Base-by-base conservation (phyloP, 2,329 filamentous ascomycete species). In the Immersiporthe knoxdaviesiana region DNA sequence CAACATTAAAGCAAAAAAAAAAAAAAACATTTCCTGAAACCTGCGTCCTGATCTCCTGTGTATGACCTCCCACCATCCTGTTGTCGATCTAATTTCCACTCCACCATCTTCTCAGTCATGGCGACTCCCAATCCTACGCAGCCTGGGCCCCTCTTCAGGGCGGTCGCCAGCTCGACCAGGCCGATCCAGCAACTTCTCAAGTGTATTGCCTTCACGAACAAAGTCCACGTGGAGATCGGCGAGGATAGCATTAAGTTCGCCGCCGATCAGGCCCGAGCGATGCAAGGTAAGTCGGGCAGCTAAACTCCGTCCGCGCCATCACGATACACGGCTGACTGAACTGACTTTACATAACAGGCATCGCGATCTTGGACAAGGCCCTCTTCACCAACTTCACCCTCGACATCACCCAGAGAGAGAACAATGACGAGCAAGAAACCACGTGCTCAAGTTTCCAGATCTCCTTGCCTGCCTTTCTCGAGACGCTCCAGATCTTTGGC, bases 401-500 rank as follows among this genome's bases (percentile, higher is more conserved):
- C 78, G 90, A 90, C 72, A 83, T 81, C 69, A 82, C 78, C 35
- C 74, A 72, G 7, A 77, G 76, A 18, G 78, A 80, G 21, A 80
- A 77, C 14, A 77, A 80, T 18, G 80, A 82, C 27, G 81, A 81
- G 5, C 80, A 80, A 24, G 76, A 79, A 0, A 69, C 77, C 0
- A 78, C 83, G 4, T 84, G 88, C 39, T 90, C 92, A 10, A 88
- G 87, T 65, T 99, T 99, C 77, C 91, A 97, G 77, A 91, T 98
- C 72, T 96, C 94, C 1, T 87, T 99, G 11, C 86, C 91, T 5
- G 92, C 95, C 24, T 87, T 99, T 3, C 88, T 99, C 66, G 96
- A 98, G 81, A 97, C 95, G 0, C 85, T 99, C 10, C 95, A 97
- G 76, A 98, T 99, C 63, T 97, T 99, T 76, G 93, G 93, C 63